Conservation (phyloP, 441 rosid genomes). For the Adansonia grandidieri region DNA sequence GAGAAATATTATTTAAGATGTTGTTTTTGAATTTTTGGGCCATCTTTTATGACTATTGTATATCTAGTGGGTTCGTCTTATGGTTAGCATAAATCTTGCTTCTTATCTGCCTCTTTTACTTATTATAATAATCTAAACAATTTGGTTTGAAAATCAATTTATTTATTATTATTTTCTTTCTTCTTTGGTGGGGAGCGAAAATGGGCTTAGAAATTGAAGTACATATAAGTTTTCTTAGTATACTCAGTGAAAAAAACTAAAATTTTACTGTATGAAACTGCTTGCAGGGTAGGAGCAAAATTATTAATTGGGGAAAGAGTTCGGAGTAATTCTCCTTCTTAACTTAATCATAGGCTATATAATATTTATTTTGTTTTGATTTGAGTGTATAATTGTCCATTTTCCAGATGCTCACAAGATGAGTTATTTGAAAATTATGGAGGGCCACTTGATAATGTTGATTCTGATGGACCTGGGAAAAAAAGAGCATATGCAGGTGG, state of each 20-base stretch:
- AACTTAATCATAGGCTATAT: slow-evolving; percentile 23
- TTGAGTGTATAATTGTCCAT: slow-evolving; percentile 27
- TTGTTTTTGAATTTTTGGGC: not conserved
- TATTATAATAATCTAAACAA: not conserved
- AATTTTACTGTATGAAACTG: slow-evolving; percentile 24
- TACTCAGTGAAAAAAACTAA: slow-evolving; percentile 26
- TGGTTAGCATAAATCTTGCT: not conserved
- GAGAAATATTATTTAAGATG: slow-evolving; percentile 14
- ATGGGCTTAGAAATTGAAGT: not conserved
- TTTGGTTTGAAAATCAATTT: slow-evolving; percentile 4
- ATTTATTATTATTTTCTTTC: not conserved
- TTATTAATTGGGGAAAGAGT: slow-evolving; percentile 50
- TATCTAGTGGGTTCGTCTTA: not conserved
- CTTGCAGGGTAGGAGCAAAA: slow-evolving; percentile 69
- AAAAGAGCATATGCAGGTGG: slow-evolving; percentile 37
- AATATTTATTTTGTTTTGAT: slow-evolving; percentile 29
- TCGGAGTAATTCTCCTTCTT: slow-evolving; percentile 58
- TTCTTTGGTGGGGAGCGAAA: not conserved
- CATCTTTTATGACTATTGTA: not conserved
- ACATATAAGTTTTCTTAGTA: not conserved
- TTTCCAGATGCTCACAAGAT: slow-evolving; percentile 53
- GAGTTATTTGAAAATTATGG: slow-evolving; percentile 37
- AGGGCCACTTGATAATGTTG: slow-evolving; percentile 32
- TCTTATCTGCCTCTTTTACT: not conserved
- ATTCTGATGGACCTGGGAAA: slow-evolving; percentile 36